These are phyloP conservation scores for Suhomyces sp. DNA, from an alignment of 805 yeast species.

Conservation along the genomic window DNA sequence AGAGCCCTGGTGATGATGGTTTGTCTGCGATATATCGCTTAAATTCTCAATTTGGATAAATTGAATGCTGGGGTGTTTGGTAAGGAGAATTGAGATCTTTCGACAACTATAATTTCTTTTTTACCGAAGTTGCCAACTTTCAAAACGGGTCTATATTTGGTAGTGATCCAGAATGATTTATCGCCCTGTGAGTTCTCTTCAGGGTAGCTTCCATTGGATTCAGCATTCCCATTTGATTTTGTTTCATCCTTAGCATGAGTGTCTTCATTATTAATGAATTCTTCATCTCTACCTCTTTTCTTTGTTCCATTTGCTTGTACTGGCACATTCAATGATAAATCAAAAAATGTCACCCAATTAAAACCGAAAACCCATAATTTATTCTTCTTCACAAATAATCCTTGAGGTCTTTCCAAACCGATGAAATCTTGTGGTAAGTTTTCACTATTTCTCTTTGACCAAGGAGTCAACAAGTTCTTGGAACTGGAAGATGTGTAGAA, in stretches of 20 bases:
- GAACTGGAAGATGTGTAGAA: conserved; percentile 40
- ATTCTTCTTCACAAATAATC: conserved; percentile 55
- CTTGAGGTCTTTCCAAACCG: conserved; percentile 61
- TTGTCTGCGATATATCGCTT: too few relatives aligned
- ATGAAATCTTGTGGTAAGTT: conserved; percentile 66
- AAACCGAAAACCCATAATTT: conserved; percentile 87
- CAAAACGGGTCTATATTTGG: conserved; percentile 71
- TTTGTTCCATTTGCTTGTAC: conserved; percentile 31
- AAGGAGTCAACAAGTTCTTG: conserved; percentile 53
- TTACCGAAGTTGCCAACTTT: conserved; percentile 55
- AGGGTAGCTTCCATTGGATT: conserved; percentile 22
- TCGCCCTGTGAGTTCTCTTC: conserved; percentile 18
- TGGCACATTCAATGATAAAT: conserved; percentile 59
- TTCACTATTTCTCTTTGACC: conserved; percentile 81
- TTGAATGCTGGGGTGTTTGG: conserved; percentile 65
- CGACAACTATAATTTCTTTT: conserved; percentile 68
- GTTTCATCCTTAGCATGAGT: conserved; percentile 30
- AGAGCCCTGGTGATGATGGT: too few relatives aligned
- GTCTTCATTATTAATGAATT: conserved; percentile 24
- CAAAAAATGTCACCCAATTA: conserved; percentile 76
- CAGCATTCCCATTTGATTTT: conserved; percentile 36
- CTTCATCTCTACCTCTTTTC: conserved; percentile 41
- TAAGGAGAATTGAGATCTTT: conserved; percentile 64
- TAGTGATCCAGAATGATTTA: conserved; percentile 70
- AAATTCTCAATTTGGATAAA: conserved; percentile 53